These are phyloP conservation scores for Typha latifolia DNA, from an alignment of 176 grass and related monocot species.

Conservation along the genomic window DNA sequence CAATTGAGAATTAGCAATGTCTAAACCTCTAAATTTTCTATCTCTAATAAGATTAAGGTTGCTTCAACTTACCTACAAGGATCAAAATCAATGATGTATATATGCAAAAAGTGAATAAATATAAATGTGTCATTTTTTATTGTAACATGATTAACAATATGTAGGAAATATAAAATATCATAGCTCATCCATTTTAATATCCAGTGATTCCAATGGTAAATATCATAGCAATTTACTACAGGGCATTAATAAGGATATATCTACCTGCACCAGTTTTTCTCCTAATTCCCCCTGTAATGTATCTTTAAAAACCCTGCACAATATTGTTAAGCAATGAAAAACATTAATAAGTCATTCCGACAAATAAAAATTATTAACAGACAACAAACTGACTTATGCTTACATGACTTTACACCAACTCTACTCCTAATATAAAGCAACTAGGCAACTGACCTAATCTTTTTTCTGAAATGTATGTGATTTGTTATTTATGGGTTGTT, in stretches of 20 bases:
- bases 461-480: too few relatives aligned
- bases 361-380: background rate
- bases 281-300: conserved; percentile 50
- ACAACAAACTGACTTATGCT: background rate
- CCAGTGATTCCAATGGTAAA: background rate
- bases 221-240: background rate
- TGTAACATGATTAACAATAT: background rate
- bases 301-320: conserved; percentile 72
- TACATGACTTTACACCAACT: background rate
- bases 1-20: too few relatives aligned
- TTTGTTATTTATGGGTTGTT: too few relatives aligned
- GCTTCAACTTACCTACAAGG: too few relatives aligned
- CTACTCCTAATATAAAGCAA: too few relatives aligned
- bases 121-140: background rate
- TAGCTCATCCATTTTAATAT: background rate
- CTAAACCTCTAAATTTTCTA: too few relatives aligned
- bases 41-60: too few relatives aligned
- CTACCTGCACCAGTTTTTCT: conserved; percentile 44
- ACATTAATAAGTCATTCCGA: conserved; percentile 2
- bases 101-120: background rate
- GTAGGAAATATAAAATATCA: background rate
- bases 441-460: too few relatives aligned
- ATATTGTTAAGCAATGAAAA: conserved; percentile 13
- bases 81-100: background rate
- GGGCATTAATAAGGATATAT: background rate